Conservation (phyloP, 2,329 filamentous ascomycete species). For the Lomentospora prolificans region DNA sequence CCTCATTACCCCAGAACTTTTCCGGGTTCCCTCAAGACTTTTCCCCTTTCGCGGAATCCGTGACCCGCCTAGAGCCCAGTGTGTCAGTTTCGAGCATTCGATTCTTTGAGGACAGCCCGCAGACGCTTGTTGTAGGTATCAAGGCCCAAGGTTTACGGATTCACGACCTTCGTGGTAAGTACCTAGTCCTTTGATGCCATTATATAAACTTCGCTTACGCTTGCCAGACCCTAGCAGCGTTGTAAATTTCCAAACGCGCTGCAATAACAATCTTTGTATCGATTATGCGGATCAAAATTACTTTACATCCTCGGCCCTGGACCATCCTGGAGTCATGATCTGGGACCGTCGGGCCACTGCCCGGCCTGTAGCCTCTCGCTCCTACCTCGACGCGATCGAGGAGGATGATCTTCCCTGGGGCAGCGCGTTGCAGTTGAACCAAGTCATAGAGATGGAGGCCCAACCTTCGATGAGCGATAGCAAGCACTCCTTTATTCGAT, state of each 20-base stretch:
- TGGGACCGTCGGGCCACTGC: slow-evolving; percentile 65
- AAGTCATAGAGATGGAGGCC: slow-evolving; percentile 44
- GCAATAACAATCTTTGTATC: slow-evolving; percentile 64
- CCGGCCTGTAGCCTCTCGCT: slow-evolving; percentile 39
- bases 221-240: slow-evolving; percentile 39
- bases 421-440: slow-evolving; percentile 46
- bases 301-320: slow-evolving; percentile 69
- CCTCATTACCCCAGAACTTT: slow-evolving; percentile 33
- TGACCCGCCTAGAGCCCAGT: slow-evolving; percentile 50
- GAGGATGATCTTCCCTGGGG: slow-evolving; percentile 55
- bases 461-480: slow-evolving; percentile 40
- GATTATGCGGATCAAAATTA: slow-evolving; percentile 75
- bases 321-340: slow-evolving; percentile 63
- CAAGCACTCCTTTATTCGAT: slow-evolving; percentile 51
- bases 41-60: slow-evolving; percentile 43
- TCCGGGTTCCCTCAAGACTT: slow-evolving; percentile 41
- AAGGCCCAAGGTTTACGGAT: slow-evolving; percentile 66
- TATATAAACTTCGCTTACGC: slow-evolving; percentile 13
- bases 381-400: slow-evolving; percentile 49
- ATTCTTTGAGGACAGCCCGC: slow-evolving; percentile 69
- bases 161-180: slow-evolving; percentile 65
- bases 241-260: slow-evolving; percentile 54
- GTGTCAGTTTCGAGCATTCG: slow-evolving; percentile 75
- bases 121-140: slow-evolving; percentile 66
- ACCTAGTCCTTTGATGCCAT: neutral